phyloP scores from a whole-genome alignment of 2,329 filamentous ascomycete genomes.

The Verticillium klebahnii region DNA sequence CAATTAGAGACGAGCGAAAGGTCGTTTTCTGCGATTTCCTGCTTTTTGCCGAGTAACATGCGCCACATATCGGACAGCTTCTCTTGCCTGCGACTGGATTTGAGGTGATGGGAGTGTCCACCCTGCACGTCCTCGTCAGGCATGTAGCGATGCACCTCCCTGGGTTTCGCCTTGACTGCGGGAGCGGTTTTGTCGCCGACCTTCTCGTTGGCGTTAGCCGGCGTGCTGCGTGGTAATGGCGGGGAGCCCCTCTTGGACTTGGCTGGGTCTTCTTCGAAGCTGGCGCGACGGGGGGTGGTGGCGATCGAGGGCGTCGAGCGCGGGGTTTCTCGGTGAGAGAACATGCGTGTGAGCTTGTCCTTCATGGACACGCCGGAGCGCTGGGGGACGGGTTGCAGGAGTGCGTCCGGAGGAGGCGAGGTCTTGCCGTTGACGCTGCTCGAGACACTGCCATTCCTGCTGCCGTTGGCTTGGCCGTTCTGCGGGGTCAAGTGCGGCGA shows the following conservation, averaged over 20 bases:
- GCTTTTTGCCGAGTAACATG: conserved; percentile 78
- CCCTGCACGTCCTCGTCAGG: conserved; percentile 51
- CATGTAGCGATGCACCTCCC: conserved; percentile 44
- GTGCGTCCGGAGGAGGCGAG: conserved; percentile 18
- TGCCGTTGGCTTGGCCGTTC: conserved; percentile 25
- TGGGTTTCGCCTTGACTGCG: conserved; percentile 20
- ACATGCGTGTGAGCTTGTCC: conserved; percentile 61
- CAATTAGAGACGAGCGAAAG: conserved; percentile 91
- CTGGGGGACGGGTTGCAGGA: conserved; percentile 33
- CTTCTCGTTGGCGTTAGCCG: conserved; percentile 20
- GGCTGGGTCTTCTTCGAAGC: conserved; percentile 27
- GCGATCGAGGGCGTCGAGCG: conserved; percentile 23
- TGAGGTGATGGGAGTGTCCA: conserved; percentile 82
- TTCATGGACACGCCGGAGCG: conserved; percentile 52
- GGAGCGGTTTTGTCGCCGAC: conserved; percentile 22
- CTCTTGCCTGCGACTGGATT: conserved; percentile 86
- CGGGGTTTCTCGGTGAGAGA: conserved; percentile 39
- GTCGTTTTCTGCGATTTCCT: conserved; percentile 63
- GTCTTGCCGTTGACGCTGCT: conserved; percentile 19
- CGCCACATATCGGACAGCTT: conserved; percentile 92
- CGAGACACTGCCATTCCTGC: neutral
- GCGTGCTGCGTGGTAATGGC: conserved; percentile 24
- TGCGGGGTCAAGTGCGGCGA: conserved; percentile 31
- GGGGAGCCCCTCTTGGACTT: conserved; percentile 37
- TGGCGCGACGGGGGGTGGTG: conserved; percentile 24